Conservation (phyloP, 169 alveolate species). For the Cryptosporidium baileyi region DNA sequence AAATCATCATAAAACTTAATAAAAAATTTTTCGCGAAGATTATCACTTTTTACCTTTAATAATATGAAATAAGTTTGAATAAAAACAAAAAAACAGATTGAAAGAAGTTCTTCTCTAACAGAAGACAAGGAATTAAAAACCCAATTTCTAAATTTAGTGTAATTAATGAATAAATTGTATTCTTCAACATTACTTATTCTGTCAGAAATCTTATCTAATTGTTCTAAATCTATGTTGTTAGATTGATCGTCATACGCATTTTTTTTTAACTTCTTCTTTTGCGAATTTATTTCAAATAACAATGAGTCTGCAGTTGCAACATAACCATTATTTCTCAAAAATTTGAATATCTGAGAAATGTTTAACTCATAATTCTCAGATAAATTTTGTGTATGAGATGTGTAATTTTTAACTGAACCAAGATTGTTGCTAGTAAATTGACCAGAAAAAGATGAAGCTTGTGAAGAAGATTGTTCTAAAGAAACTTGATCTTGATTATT, state of each 20-base stretch:
- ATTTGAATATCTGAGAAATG: constrained; percentile 4
- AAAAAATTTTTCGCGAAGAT: neutral
- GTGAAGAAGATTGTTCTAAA: neutral
- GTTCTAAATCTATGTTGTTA: too few relatives aligned
- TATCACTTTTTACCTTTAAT: neutral
- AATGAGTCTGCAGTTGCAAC: constrained; percentile 5
- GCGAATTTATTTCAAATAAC: constrained; percentile 10
- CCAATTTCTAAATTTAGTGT: constrained; percentile 60
- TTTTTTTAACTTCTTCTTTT: neutral
- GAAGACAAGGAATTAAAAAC: constrained; percentile 13
- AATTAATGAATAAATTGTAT: neutral
- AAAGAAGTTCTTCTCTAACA: constrained; percentile 21
- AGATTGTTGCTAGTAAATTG: neutral
- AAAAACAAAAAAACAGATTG: constrained; percentile 34
- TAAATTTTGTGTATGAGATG: constrained; percentile 32
- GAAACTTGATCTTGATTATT: constrained; percentile 4
- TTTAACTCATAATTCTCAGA: neutral
- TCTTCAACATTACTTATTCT: neutral
- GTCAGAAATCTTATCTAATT: neutral
- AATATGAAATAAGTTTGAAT: constrained; percentile 6
- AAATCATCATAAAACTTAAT: constrained; percentile 41
- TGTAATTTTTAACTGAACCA: neutral
- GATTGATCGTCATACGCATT: neutral
- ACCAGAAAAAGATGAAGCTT: neutral
- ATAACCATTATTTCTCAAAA: constrained; percentile 41